Evolutionary conservation across 805 yeast species (phyloP), one percentile per base, ranked within the genome.

Genomic region (Candida morakotiae): DNA sequence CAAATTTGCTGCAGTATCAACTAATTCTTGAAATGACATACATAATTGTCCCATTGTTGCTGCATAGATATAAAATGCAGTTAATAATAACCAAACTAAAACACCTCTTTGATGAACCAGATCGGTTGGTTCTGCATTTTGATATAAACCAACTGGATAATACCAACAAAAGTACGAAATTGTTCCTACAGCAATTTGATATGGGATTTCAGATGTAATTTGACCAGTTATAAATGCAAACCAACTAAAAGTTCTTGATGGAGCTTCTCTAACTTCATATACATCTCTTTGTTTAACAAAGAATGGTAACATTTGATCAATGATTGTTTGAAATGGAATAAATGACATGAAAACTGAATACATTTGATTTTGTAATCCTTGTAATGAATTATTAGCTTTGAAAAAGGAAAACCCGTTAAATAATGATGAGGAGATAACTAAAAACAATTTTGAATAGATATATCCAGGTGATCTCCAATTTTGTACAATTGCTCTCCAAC

Each of bases 371-470:
- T 87, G 95, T 50, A 66, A 54, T 26, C 70, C 71, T 60, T 64
- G 87, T 28, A 69, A 55, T 11, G 87, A 71, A 9, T 70, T 70
- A 38, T 53, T 59, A 25, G 87, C 83, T 42, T 79, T 80, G 61
- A 73, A 81, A 60, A 79, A 85, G 0, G 78, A 67, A 57, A 85
- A 85, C 29, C 95, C 94, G 44, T 80, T 73, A 53, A 81, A 79
- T 13, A 84, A 51, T 27, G 86, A 77, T 31, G 79, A 67, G 13
- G 73, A 53, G 24, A 69, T 53, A 43, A 77, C 69, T 60, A 83
- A 71, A 48, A 67, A 64, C 17, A 77, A 47, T 61, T 83, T 85
- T 25, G 91, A 67, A 56, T 70, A 65, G 45, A 83, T 69, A 53
- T 83, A 83, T 19, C 63, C 53, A 5, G 81, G 83, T 44, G 80